Conservation (phyloP, 345 rosid genomes). For the Garcia nutans region DNA sequence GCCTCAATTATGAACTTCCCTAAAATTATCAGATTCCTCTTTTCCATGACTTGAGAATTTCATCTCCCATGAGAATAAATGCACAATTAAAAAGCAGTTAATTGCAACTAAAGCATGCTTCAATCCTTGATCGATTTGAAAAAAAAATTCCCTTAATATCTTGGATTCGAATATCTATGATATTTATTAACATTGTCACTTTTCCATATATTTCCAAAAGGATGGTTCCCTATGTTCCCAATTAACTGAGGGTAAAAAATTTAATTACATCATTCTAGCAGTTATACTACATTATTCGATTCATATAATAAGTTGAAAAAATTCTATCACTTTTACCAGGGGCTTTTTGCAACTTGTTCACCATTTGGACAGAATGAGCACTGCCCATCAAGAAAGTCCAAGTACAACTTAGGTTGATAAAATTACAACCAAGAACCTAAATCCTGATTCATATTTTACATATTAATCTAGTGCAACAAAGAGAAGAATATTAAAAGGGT, state of each 20-base stretch:
- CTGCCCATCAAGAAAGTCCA: neutral
- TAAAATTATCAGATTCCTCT: neutral
- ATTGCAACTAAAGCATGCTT: neutral
- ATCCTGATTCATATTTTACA: slow-evolving; percentile 5
- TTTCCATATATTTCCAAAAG: neutral
- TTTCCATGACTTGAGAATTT: neutral
- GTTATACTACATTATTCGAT: neutral
- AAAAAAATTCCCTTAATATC: neutral
- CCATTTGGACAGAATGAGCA: neutral
- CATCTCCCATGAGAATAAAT: neutral
- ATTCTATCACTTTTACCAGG: neutral
- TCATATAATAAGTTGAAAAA: neutral
- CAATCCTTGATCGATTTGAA: neutral
- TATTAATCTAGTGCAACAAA: neutral
- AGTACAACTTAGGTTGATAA: neutral
- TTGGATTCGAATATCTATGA: neutral
- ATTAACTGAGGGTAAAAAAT: neutral
- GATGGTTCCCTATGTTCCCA: neutral
- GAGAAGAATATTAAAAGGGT: neutral
- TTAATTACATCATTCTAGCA: neutral
- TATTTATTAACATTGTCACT: neutral
- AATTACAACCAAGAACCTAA: neutral
- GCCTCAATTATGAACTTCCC: neutral
- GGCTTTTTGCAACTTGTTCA: neutral
- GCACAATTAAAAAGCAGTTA: neutral